phyloP scores from a whole-genome alignment of 2,329 filamentous ascomycete genomes.

The Fusarium transvaalense region DNA sequence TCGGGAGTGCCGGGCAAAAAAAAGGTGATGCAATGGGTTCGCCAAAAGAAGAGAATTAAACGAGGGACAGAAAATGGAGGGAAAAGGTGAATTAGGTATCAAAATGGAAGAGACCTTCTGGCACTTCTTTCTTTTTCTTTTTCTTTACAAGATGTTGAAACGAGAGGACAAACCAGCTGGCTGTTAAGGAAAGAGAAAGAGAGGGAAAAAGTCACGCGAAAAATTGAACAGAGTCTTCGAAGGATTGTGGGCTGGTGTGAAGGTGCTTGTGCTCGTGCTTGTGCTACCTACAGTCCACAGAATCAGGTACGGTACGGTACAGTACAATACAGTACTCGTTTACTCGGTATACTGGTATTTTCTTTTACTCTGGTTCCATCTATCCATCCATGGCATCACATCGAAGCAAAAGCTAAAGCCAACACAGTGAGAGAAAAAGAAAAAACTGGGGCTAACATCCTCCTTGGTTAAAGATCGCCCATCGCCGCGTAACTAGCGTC shows the following conservation, averaged over 20 bases:
- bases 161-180: slow-evolving; percentile 27
- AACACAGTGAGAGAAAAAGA: slow-evolving; percentile 18
- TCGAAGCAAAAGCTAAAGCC: not conserved
- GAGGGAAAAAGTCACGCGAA: slow-evolving; percentile 10
- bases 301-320: slow-evolving; percentile 6
- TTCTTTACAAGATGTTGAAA: slow-evolving; percentile 11
- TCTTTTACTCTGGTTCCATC: not conserved
- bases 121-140: not conserved
- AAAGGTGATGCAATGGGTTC: slow-evolving; percentile 20
- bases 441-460: slow-evolving; percentile 23
- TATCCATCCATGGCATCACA: not conserved
- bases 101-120: slow-evolving; percentile 7
- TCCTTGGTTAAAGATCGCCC: slow-evolving; percentile 30
- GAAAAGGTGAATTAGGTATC: slow-evolving; percentile 5
- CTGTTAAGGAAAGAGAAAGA: not conserved
- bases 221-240: slow-evolving; percentile 9
- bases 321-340: not conserved
- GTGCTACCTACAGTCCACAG: not conserved
- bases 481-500: slow-evolving; percentile 32
- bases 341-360: not conserved
- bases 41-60: slow-evolving; percentile 32
- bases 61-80: slow-evolving; percentile 14
- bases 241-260: slow-evolving; percentile 3
- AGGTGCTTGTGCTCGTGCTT: slow-evolving; percentile 8
- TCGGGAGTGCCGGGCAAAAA: slow-evolving; percentile 36